A percentile compares a stretch with the other conserved stretches of the same genome.
phyloP scores from a whole-genome alignment of 1,139 yeast genomes.

The Sugiyamaella novakii region DNA sequence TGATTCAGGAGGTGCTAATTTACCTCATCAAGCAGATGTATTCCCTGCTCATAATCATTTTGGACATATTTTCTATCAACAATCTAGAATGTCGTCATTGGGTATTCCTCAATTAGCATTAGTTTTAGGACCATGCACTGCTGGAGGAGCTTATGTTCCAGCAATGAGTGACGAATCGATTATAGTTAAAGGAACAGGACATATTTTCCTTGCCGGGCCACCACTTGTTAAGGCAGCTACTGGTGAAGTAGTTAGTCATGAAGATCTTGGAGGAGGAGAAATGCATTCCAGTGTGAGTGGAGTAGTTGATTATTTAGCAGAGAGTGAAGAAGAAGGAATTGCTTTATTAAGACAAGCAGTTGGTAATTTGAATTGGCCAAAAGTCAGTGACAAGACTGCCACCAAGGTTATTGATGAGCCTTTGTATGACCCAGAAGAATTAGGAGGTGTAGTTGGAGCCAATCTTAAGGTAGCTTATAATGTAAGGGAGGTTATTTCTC shows the following conservation, averaged over 20 bases:
- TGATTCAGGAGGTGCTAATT: slow-evolving; percentile 44
- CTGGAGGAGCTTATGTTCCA: slow-evolving; percentile 46
- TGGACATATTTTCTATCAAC: slow-evolving; percentile 43
- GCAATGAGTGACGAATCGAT: slow-evolving; percentile 44
- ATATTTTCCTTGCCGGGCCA: slow-evolving; percentile 44
- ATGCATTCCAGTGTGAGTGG: slow-evolving; percentile 43
- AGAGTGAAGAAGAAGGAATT: slow-evolving; percentile 42
- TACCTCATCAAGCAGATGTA: slow-evolving; percentile 44
- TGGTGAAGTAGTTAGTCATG: slow-evolving; percentile 43
- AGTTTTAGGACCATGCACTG: slow-evolving; percentile 44
- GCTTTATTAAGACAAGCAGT: slow-evolving; percentile 39
- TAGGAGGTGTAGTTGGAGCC: slow-evolving; percentile 41
- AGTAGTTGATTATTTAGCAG: slow-evolving; percentile 41
- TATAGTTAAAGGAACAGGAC: slow-evolving; percentile 42
- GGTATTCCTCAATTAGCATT: slow-evolving; percentile 42
- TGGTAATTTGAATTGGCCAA: slow-evolving; percentile 37
- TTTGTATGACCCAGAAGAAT: slow-evolving; percentile 38
- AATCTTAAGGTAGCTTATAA: slow-evolving; percentile 41
- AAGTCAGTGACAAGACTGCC: slow-evolving; percentile 7
- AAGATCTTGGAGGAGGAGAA: slow-evolving; percentile 43
- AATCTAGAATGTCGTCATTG: slow-evolving; percentile 40
- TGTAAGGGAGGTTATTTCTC: slow-evolving; percentile 42
- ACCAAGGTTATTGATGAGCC: slow-evolving; percentile 34
- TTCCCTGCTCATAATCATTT: slow-evolving; percentile 44
- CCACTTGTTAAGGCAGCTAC: slow-evolving; percentile 45